A percentile compares a stretch with the other conserved stretches of the same genome.
Conservation (phyloP, 139 green algal genomes). For the Chlamydomonas schloesseri region DNA sequence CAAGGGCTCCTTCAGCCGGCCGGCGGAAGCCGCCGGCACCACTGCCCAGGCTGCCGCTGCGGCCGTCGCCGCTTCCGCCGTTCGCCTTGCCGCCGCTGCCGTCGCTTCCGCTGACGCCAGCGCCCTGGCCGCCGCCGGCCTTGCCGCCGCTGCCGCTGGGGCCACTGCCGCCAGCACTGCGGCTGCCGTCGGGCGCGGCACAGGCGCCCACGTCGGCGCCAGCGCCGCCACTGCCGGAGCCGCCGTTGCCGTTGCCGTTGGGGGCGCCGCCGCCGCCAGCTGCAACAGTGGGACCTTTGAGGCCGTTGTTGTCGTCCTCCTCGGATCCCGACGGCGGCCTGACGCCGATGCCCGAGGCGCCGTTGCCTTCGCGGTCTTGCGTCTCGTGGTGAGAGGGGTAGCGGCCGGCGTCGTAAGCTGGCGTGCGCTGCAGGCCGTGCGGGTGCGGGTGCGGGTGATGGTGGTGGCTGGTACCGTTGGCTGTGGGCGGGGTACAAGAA, state of each 20-base stretch:
- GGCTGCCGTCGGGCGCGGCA: background rate
- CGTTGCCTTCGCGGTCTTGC: conserved; percentile 37
- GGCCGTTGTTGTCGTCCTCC: conserved; percentile 17
- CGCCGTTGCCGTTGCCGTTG: background rate
- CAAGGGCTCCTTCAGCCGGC: background rate
- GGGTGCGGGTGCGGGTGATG: conserved; percentile 23
- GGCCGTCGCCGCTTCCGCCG: background rate
- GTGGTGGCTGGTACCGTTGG: conserved; percentile 36
- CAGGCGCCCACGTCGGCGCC: background rate
- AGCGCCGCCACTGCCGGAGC: background rate
- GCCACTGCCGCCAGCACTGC: background rate
- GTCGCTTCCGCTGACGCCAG: background rate
- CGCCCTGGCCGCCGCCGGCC: background rate
- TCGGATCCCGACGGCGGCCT: background rate
- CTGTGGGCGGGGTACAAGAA: background rate
- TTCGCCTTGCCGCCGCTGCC: background rate
- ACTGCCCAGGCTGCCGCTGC: background rate
- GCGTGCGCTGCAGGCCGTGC: background rate
- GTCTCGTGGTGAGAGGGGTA: conserved; percentile 14
- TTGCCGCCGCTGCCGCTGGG: background rate
- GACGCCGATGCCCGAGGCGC: conserved; percentile 27
- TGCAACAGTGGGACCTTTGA: background rate
- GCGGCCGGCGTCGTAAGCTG: conserved; percentile 12
- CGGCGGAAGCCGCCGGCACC: background rate
- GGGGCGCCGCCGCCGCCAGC: background rate